Base-by-base conservation (phyloP, 352 stramenopile genomes). In the Phytophthora colocasiae region DNA sequence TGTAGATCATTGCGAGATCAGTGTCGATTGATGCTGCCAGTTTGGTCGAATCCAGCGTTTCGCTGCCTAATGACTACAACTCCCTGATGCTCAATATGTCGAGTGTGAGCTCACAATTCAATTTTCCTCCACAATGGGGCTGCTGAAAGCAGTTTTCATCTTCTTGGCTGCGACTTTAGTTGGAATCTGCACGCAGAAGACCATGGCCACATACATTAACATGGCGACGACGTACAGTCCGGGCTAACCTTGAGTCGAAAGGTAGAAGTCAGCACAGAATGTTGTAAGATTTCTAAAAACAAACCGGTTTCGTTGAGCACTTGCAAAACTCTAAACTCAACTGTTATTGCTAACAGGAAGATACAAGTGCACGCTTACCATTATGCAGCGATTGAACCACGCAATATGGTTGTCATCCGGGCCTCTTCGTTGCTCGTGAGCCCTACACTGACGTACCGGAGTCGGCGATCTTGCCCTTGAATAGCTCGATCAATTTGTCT, bases 221-320 rank as follows among this genome's bases (percentile, higher is more conserved):
- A 68, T 87, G 59, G 78, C 67, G n/a, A 81, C 65, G 14, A 85
- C 76, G 44, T 87, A 89, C 66, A 71, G 66, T 19, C 77, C 79
- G n/a, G n/a, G n/a, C n/a, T n/a, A n/a, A n/a, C n/a, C n/a, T n/a
- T n/a, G 29, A 34, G 29, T 34, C 29, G 29, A 36, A 10, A 11
- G 31, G 8, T 9, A 36, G 31, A 36, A 11, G 8, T 36, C 31
- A 36, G 31, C 31, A 36, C 31, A 36, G 31, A 36, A 36, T 36
- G 8, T 36, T 36, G 31, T 36, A 36, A 36, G 31, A 2, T 36
- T 36, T 36, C 8, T 36, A 9, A 14, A 36, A 36, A 36, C 31
- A 8, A 2, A 36, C 31, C 31, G 14, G 31, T 36, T 36, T 36
- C 31, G 8, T 10, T 11, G 31, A 36, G 31, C 31, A 34, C 31